Conservation (phyloP, 2,329 filamentous ascomycete species). For the Penicillium hesseltinei region DNA sequence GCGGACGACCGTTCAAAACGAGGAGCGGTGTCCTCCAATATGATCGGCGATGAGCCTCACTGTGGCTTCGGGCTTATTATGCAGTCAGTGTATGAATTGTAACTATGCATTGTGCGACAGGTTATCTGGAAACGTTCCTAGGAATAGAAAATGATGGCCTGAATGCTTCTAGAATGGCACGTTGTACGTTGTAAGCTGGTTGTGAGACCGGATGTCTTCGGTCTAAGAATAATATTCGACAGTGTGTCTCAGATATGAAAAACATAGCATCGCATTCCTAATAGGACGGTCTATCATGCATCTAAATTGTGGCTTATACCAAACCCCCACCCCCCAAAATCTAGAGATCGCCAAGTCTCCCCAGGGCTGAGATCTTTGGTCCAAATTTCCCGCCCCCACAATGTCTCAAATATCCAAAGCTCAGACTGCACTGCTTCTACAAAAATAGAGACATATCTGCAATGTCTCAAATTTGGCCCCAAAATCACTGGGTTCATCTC, state of each 20-base stretch:
- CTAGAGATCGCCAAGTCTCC: neutral
- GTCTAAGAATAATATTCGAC: neutral
- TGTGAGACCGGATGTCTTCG: neutral
- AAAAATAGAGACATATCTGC: constrained; percentile 15
- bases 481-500: neutral
- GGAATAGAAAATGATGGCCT: neutral
- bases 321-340: neutral
- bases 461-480: constrained; percentile 21
- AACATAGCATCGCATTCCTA: neutral
- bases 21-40: constrained; percentile 20
- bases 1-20: constrained; percentile 8
- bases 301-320: neutral
- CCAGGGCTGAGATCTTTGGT: neutral
- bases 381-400: constrained; percentile 11
- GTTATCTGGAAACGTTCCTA: neutral
- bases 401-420: constrained; percentile 12
- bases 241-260: neutral
- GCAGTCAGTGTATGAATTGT: neutral
- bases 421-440: neutral
- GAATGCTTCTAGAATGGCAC: neutral
- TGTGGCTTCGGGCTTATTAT: neutral
- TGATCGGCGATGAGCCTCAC: constrained; percentile 5
- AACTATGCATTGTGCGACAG: neutral
- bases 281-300: constrained; percentile 1
- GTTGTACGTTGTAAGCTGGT: neutral